These are phyloP conservation scores for Harrya chromipes DNA, from an alignment of 768 basidiomycete species.

Conservation along the genomic window DNA sequence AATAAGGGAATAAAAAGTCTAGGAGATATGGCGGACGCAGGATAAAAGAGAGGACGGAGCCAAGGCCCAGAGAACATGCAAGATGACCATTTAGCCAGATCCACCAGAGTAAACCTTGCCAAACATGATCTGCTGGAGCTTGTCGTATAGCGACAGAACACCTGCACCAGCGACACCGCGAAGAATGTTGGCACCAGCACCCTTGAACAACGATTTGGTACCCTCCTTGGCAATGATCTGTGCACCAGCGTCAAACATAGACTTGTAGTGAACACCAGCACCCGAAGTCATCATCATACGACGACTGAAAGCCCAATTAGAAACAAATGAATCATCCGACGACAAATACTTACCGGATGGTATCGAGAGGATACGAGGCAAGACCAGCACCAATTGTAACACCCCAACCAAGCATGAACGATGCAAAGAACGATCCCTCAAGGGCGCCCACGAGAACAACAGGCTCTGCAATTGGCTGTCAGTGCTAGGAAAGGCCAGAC, in stretches of 20 bases:
- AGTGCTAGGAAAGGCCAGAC: conserved; percentile 25
- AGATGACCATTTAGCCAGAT: conserved; percentile 31
- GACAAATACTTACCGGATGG: conserved; percentile 59
- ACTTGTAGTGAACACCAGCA: conserved; percentile 94
- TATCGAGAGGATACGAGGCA: conserved; percentile 93
- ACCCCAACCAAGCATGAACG: conserved; percentile 97
- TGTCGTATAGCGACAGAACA: conserved; percentile 99
- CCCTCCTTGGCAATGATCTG: conserved; percentile 98
- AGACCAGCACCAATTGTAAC: conserved; percentile 99
- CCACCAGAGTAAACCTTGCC: conserved; percentile 99
- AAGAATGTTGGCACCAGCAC: conserved; percentile 93
- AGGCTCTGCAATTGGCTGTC: conserved; percentile 58
- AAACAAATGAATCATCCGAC: neutral
- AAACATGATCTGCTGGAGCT: conserved; percentile 93
- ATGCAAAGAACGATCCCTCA: conserved; percentile 95
- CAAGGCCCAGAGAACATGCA: conserved; percentile 22
- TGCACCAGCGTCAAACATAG: conserved; percentile 94
- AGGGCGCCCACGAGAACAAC: conserved; percentile 96
- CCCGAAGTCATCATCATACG: conserved; percentile 99
- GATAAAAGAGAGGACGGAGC: conserved; percentile 32
- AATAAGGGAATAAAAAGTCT: conserved; percentile 33
- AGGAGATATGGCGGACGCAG: conserved; percentile 25
- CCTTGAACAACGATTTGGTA: conserved; percentile 95
- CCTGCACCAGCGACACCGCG: conserved; percentile 99
- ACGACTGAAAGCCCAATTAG: conserved; percentile 61